Evolutionary conservation across 2,329 filamentous ascomycete species (phyloP).

Genomic region (Penicillium sp.): DNA sequence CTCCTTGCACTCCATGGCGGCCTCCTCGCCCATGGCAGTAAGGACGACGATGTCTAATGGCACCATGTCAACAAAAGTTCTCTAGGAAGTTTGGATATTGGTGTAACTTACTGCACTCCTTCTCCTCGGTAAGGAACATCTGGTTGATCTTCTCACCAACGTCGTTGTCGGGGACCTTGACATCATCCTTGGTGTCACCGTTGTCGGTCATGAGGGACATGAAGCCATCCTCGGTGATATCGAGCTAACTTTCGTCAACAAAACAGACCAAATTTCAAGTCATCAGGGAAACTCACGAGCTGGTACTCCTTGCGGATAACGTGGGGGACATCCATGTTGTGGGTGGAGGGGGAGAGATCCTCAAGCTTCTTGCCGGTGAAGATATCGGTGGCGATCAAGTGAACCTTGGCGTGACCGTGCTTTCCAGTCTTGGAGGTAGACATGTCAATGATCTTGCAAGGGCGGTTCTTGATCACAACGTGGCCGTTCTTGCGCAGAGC

Average conservation of each 20-base stretch:
- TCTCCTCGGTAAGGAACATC: conserved; percentile 78
- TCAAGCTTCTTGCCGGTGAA: conserved; percentile 99
- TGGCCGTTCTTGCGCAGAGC: conserved; percentile 98
- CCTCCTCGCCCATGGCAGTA: conserved; percentile 94
- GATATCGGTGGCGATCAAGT: conserved; percentile 96
- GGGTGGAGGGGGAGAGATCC: conserved; percentile 96
- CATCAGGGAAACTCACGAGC: conserved; percentile 66
- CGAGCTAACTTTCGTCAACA: conserved; percentile 59
- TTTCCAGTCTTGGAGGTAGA: conserved; percentile 99
- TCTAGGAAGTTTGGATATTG: background rate
- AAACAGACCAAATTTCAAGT: too few relatives aligned
- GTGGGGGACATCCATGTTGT: conserved; percentile 84
- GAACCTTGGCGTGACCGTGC: conserved; percentile 99
- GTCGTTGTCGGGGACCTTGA: conserved; percentile 88
- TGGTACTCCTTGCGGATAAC: conserved; percentile 88
- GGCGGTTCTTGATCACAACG: conserved; percentile 97
- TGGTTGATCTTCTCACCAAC: conserved; percentile 81
- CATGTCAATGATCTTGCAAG: conserved; percentile 99
- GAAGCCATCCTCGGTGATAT: conserved; percentile 91
- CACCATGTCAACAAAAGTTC: background rate
- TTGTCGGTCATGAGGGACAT: conserved; percentile 89
- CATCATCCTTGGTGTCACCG: conserved; percentile 89
- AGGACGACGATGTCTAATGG: conserved; percentile 80
- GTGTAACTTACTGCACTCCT: conserved; percentile 81
- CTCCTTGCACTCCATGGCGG: conserved; percentile 91